These are phyloP conservation scores for Penicillium sp. DNA, from an alignment of 2,329 filamentous ascomycete genomes.

Conservation along the genomic window DNA sequence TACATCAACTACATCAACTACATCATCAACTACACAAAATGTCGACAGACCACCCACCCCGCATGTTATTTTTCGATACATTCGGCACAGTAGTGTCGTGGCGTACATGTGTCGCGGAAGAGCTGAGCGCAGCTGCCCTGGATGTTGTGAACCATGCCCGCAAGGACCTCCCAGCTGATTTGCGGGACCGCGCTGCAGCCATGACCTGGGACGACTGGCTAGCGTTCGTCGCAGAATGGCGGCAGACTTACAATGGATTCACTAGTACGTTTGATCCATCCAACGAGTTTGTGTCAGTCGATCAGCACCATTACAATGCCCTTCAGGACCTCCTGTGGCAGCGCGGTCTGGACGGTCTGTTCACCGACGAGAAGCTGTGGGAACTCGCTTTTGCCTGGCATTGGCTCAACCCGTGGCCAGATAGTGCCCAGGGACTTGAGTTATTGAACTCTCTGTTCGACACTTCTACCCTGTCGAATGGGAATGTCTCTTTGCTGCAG, in stretches of 20 bases:
- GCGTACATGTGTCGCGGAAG: constrained; percentile 63
- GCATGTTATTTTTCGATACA: constrained; percentile 35
- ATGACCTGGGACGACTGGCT: constrained; percentile 61
- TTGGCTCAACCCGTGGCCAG: constrained; percentile 65
- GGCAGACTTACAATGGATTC: constrained; percentile 61
- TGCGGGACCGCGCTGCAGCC: constrained; percentile 49
- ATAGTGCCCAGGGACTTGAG: constrained; percentile 56
- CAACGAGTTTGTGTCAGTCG: constrained; percentile 63
- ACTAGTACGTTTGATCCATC: constrained; percentile 45
- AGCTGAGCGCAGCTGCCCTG: constrained; percentile 53
- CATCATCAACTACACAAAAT: constrained; percentile 15
- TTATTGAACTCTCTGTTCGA: constrained; percentile 55
- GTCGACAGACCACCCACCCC: constrained; percentile 20
- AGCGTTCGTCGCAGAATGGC: constrained; percentile 68
- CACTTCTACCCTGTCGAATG: constrained; percentile 71
- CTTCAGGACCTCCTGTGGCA: constrained; percentile 57
- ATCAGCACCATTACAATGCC: constrained; percentile 66
- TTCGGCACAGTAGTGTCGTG: constrained; percentile 70
- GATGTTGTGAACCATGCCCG: constrained; percentile 49
- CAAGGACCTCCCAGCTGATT: constrained; percentile 45
- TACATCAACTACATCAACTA: too few species aligned
- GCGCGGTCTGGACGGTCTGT: constrained; percentile 59
- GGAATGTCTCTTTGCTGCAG: constrained; percentile 63
- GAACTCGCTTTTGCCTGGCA: constrained; percentile 68
- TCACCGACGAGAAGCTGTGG: constrained; percentile 60